These are phyloP conservation scores for Talaromyces atroroseus DNA, from an alignment of 2,329 filamentous ascomycete genomes.

Conservation along the genomic window DNA sequence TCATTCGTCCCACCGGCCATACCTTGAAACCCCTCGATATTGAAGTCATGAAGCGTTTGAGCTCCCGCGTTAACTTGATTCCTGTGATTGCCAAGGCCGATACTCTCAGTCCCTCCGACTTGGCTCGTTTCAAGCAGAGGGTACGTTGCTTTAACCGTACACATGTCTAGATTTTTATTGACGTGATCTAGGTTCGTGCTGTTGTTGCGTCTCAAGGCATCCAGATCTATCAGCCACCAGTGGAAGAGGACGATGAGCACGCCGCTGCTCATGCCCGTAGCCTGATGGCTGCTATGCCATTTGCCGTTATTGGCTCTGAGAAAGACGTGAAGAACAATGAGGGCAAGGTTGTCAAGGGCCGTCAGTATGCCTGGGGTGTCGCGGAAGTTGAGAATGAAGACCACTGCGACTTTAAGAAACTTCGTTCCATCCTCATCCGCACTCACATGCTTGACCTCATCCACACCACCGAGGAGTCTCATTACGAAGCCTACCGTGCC, in stretches of 20 bases:
- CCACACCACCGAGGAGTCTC: slow-evolving; percentile 97
- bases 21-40: slow-evolving; percentile 98
- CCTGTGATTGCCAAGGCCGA: slow-evolving; percentile 98
- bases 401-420: slow-evolving; percentile 99
- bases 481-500: slow-evolving; percentile 98
- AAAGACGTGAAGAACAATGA: slow-evolving; percentile 98
- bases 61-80: slow-evolving; percentile 96
- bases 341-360: slow-evolving; percentile 95
- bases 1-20: slow-evolving; percentile 97
- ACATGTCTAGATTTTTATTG: slow-evolving; percentile 19
- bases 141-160: slow-evolving; percentile 44
- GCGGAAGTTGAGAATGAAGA: slow-evolving; percentile 99
- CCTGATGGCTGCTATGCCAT: slow-evolving; percentile 95
- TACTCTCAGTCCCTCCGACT: slow-evolving; percentile 85
- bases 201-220: slow-evolving; percentile 98
- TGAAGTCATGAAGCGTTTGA: slow-evolving; percentile 99
- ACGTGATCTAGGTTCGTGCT: slow-evolving; percentile 65
- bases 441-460: slow-evolving; percentile 99
- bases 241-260: slow-evolving; percentile 97
- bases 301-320: slow-evolving; percentile 97
- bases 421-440: slow-evolving; percentile 95
- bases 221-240: slow-evolving; percentile 97
- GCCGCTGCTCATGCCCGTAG: slow-evolving; percentile 91
- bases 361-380: slow-evolving; percentile 98
- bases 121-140: slow-evolving; percentile 91